Evolutionary conservation across 495 filamentous ascomycete species (phyloP).

Genomic region (Glutinoglossum americanum): DNA sequence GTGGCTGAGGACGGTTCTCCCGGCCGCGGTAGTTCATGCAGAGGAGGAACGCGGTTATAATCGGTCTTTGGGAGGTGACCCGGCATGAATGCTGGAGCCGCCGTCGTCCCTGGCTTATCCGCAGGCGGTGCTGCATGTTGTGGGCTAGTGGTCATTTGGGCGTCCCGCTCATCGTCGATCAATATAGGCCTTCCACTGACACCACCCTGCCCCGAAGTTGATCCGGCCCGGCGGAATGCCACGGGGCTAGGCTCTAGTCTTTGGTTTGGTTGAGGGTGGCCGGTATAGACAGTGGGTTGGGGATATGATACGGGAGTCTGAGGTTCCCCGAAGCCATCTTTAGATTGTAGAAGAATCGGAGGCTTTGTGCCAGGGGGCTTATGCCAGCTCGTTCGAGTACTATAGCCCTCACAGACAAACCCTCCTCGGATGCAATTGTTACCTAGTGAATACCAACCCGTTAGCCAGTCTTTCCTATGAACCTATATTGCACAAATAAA

Average conservation of each 20-base stretch:
- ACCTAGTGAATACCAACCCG: slow-evolving; percentile 27
- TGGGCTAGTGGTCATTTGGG: neutral
- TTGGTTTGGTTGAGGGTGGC: neutral
- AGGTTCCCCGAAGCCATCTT: slow-evolving; percentile 34
- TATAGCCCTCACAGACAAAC: slow-evolving; percentile 89
- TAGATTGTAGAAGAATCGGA: slow-evolving; percentile 67
- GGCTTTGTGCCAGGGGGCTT: slow-evolving; percentile 36
- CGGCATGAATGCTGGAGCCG: neutral
- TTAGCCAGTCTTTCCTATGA: neutral
- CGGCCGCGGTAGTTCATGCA: neutral
- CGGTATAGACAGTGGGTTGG: neutral
- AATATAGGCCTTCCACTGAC: neutral
- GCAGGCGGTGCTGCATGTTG: neutral
- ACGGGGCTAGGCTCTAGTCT: neutral
- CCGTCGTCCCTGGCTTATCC: neutral
- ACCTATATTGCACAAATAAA: neutral
- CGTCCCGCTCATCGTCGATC: neutral
- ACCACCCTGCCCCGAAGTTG: neutral
- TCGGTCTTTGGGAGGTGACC: neutral
- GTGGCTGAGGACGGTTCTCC: neutral
- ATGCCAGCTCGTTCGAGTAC: slow-evolving; percentile 51
- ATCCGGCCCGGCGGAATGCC: neutral
- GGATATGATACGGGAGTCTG: neutral
- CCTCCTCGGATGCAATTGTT: slow-evolving; percentile 83
- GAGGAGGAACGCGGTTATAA: neutral